Conservation (phyloP, 2,329 filamentous ascomycete genomes). For the Clonostachys rosea region DNA sequence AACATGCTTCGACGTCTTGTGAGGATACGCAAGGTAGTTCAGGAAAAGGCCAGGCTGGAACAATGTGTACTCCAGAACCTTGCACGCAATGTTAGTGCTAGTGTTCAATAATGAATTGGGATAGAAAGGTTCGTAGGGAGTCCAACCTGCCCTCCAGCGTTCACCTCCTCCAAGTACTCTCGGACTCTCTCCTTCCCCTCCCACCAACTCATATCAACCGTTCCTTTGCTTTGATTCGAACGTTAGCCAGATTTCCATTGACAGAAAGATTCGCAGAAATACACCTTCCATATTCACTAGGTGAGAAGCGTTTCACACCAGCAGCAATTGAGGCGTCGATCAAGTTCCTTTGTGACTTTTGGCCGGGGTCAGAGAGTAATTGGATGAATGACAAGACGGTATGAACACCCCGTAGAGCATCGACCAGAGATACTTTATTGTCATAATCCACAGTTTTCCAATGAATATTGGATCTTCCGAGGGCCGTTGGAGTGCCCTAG, state of each 20-base stretch:
- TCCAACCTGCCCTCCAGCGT: slow-evolving; percentile 18
- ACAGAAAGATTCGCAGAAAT: slow-evolving; percentile 3
- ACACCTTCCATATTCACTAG: slow-evolving; percentile 51
- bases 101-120: too few species aligned
- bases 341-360: slow-evolving; percentile 31
- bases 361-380: slow-evolving; percentile 5
- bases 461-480: background rate
- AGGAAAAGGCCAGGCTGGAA: slow-evolving; percentile 52
- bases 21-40: slow-evolving; percentile 48
- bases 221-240: too few species aligned
- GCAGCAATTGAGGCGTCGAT: slow-evolving; percentile 53
- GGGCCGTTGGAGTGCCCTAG: too few species aligned
- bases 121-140: too few species aligned
- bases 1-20: slow-evolving; percentile 38
- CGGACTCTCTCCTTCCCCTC: slow-evolving; percentile 39
- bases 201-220: slow-evolving; percentile 36
- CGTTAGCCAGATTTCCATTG: background rate
- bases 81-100: too few species aligned
- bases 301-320: slow-evolving; percentile 56
- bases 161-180: slow-evolving; percentile 45
- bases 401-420: slow-evolving; percentile 29
- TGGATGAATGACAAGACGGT: slow-evolving; percentile 49
- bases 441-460: background rate
- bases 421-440: background rate
- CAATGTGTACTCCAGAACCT: slow-evolving; percentile 51